A percentile compares a stretch with the other conserved stretches of the same genome.
phyloP scores from a whole-genome alignment of 306 rosid genomes.

The Sechiopsis laciniata region DNA sequence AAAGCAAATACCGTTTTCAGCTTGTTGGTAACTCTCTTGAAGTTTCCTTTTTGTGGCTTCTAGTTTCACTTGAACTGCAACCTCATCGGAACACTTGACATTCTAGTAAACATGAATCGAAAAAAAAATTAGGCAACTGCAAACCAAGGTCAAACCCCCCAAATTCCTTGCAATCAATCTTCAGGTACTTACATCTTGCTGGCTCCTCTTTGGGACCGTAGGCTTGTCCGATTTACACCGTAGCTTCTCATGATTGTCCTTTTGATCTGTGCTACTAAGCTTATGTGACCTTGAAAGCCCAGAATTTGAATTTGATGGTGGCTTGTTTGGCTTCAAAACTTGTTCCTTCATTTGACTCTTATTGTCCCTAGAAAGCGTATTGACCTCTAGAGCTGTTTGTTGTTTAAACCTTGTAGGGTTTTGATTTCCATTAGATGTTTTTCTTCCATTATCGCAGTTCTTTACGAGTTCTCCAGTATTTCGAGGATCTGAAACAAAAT shows the following conservation, averaged over 20 bases:
- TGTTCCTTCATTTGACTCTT: constrained; percentile 44
- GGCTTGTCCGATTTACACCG: constrained; percentile 37
- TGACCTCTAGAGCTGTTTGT: constrained; percentile 30
- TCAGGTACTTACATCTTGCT: constrained; percentile 49
- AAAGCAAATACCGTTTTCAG: constrained; percentile 57
- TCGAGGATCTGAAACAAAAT: constrained; percentile 77
- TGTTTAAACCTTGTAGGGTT: constrained; percentile 35
- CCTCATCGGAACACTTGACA: constrained; percentile 50
- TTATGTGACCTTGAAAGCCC: constrained; percentile 52
- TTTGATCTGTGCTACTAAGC: constrained; percentile 34
- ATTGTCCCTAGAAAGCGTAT: constrained; percentile 36
- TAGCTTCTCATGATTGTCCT: constrained; percentile 31
- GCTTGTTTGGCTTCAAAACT: constrained; percentile 40
- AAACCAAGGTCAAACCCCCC: constrained; percentile 15
- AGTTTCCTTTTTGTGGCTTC: constrained; percentile 97
- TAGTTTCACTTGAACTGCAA: constrained; percentile 55
- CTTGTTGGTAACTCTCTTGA: constrained; percentile 93
- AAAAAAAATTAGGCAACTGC: constrained; percentile 25
- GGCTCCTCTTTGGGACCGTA: constrained; percentile 44
- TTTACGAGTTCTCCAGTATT: constrained; percentile 41
- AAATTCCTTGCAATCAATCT: background rate
- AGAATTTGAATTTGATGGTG: constrained; percentile 36
- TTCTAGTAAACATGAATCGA: constrained; percentile 32
- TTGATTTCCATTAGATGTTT: constrained; percentile 35
- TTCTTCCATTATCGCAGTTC: constrained; percentile 54